A percentile compares a stretch with the other conserved stretches of the same genome.
Evolutionary conservation across 1,284 basidiomycete genomes (phyloP).

Genomic region (Microbotryum saponariae): DNA sequence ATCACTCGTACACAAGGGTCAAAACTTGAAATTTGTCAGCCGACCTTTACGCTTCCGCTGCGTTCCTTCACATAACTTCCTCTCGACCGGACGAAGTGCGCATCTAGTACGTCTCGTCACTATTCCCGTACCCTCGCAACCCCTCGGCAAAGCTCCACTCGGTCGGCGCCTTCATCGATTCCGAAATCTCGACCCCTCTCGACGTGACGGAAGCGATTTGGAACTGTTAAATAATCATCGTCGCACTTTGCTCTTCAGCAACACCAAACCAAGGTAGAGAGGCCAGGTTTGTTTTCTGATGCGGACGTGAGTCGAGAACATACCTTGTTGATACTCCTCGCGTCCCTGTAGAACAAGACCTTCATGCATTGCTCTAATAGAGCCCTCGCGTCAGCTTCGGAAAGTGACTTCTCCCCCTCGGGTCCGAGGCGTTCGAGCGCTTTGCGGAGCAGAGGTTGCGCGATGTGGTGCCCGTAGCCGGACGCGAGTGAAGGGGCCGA

Average conservation of each 20-base stretch:
- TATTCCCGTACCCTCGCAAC: slow-evolving; percentile 56
- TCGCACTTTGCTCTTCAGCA: not conserved
- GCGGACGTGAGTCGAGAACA: slow-evolving; percentile 33
- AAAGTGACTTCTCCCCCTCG: slow-evolving; percentile 57
- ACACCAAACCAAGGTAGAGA: too few relatives aligned
- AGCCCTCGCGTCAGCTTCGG: slow-evolving; percentile 68
- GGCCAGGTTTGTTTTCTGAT: too few relatives aligned
- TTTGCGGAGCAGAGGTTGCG: slow-evolving; percentile 82
- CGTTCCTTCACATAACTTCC: too few relatives aligned
- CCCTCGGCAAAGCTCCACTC: slow-evolving; percentile 88
- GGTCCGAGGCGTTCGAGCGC: slow-evolving; percentile 58
- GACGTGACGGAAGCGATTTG: slow-evolving; percentile 87
- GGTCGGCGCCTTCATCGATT: slow-evolving; percentile 67
- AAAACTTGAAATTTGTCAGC: not conserved
- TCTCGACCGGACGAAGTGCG: not conserved
- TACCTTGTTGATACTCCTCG: slow-evolving; percentile 91
- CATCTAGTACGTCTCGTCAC: slow-evolving; percentile 27
- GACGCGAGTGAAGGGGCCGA: slow-evolving; percentile 90
- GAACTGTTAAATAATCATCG: slow-evolving; percentile 56
- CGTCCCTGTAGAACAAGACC: slow-evolving; percentile 94
- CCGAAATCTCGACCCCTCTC: slow-evolving; percentile 66
- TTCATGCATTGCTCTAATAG: slow-evolving; percentile 83
- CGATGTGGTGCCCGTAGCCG: slow-evolving; percentile 91
- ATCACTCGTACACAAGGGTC: not conserved
- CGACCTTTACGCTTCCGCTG: not conserved